Evolutionary conservation across 805 yeast species (phyloP).

Genomic region (Ogataea minuta): DNA sequence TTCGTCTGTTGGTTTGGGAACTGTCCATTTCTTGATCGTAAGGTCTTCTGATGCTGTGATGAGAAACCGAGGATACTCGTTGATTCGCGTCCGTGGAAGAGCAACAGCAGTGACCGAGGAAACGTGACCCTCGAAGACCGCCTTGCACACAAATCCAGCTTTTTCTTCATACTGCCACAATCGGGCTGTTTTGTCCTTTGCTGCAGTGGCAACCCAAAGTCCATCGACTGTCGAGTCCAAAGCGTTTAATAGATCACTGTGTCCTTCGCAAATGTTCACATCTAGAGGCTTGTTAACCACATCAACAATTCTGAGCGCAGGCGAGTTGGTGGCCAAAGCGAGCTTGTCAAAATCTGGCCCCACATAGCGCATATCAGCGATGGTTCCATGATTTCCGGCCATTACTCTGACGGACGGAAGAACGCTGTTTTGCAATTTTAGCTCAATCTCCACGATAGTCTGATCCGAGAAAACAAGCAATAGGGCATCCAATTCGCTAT

Average conservation of each 20-base stretch:
- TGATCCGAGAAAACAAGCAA: conserved; percentile 78
- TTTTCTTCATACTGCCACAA: conserved; percentile 69
- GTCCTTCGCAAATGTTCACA: conserved; percentile 71
- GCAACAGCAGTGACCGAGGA: conserved; percentile 82
- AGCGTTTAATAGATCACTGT: conserved; percentile 78
- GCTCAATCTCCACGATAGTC: conserved; percentile 47
- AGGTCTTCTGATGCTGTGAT: conserved; percentile 84
- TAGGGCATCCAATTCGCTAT: conserved; percentile 35
- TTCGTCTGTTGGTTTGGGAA: conserved; percentile 45
- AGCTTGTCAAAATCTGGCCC: conserved; percentile 58
- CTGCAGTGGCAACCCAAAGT: conserved; percentile 85
- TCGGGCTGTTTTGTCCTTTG: conserved; percentile 83
- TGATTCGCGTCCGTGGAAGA: conserved; percentile 54
- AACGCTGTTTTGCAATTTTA: conserved; percentile 28
- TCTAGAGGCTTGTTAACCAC: conserved; percentile 56
- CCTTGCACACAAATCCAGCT: conserved; percentile 43
- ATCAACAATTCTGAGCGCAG: conserved; percentile 75
- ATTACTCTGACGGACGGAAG: conserved; percentile 53
- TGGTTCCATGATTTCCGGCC: conserved; percentile 94
- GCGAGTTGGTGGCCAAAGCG: conserved; percentile 93
- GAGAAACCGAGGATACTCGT: conserved; percentile 57
- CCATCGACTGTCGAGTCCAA: conserved; percentile 81
- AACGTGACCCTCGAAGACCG: conserved; percentile 81
- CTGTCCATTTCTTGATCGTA: conserved; percentile 82
- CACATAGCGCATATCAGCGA: conserved; percentile 81